Conservation (phyloP, 352 stramenopile species). For the Phytopythium vexans region DNA sequence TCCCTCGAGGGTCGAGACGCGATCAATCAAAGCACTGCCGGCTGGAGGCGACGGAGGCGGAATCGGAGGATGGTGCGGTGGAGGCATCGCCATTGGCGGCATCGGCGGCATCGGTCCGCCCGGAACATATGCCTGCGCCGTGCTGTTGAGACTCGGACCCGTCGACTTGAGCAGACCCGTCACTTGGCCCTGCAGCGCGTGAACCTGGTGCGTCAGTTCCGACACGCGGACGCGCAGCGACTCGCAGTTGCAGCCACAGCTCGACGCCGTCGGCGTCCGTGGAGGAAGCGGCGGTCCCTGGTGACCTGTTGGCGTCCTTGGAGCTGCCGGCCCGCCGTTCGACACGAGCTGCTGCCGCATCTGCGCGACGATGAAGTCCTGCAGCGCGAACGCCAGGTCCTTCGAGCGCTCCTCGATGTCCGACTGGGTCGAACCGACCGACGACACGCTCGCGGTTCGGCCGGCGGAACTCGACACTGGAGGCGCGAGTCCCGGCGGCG, state of each 20-base stretch:
- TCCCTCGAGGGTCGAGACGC: conserved; percentile 73
- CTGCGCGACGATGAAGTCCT: conserved; percentile 51
- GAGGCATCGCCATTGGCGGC: background rate
- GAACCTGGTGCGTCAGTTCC: conserved; percentile 57
- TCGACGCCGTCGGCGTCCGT: background rate
- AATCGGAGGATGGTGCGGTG: conserved; percentile 3
- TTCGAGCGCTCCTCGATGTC: conserved; percentile 40
- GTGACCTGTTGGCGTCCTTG: background rate
- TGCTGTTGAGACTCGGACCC: background rate
- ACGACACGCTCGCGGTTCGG: background rate
- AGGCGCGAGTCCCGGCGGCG: too few species aligned
- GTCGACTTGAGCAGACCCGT: conserved; percentile 5
- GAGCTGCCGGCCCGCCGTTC: background rate
- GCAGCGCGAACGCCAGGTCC: conserved; percentile 47
- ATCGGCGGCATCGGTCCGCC: conserved; percentile 3
- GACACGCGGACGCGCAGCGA: conserved; percentile 36
- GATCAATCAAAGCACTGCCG: conserved; percentile 41
- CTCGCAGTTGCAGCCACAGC: conserved; percentile 36
- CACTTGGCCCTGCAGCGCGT: conserved; percentile 32
- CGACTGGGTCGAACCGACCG: background rate
- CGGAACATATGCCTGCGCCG: conserved; percentile 1
- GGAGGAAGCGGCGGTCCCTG: background rate
- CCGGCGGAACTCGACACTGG: too few species aligned
- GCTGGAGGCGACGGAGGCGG: conserved; percentile 1
- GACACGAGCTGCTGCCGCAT: conserved; percentile 20